Evolutionary conservation across 2,329 filamentous ascomycete genomes (phyloP), one percentile per base, ranked within the genome.

Genomic region (Paecilomyces formosus): DNA sequence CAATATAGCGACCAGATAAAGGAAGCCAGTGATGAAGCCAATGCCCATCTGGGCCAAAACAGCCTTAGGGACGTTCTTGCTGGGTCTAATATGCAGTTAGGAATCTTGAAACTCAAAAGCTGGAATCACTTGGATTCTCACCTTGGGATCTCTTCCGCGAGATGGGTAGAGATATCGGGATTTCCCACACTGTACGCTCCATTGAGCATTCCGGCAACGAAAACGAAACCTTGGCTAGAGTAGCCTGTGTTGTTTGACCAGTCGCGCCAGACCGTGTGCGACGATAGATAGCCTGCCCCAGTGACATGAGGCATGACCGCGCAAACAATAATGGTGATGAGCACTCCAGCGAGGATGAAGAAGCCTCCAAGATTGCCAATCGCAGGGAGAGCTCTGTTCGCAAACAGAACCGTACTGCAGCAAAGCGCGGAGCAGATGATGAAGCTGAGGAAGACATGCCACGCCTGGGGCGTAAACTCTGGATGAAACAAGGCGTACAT

Each of bases 141-240:
- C 70, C 69, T 67, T 11, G 75, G 84, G 49, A 88, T 86, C 68
- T 88, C 86, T 68, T 89, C 86, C 0, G 84, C 82, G 49, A 88
- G 69, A 66, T 88, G 87, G 1, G 82, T 83, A 1, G 85, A 82
- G 54, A 84, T 83, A 66, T 90, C 87, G 0, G 85, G 83, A 1
- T 84, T 83, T 6, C 86, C 88, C 11, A 89, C 82, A 52, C 83
- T 82, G 67, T 84, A 90, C 2, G 87, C 87, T 11, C 86, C 87
- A 64, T 90, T 90, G 24, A 88, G 76, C 69, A 88, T 86, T 18
- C 86, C 85, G 0, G 82, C 75, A 26, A 87, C 73, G 62, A 88
- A 88, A 1, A 85, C 84, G n/a, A 88, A 82, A 15, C 84, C 84
- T 52, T 83, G 76, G 56, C 75, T 80, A 1, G 66, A 61, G 58